A percentile compares a stretch with the other conserved stretches of the same genome.
Evolutionary conservation across 768 basidiomycete genomes (phyloP).

Genomic region (Leccinum variicolor): DNA sequence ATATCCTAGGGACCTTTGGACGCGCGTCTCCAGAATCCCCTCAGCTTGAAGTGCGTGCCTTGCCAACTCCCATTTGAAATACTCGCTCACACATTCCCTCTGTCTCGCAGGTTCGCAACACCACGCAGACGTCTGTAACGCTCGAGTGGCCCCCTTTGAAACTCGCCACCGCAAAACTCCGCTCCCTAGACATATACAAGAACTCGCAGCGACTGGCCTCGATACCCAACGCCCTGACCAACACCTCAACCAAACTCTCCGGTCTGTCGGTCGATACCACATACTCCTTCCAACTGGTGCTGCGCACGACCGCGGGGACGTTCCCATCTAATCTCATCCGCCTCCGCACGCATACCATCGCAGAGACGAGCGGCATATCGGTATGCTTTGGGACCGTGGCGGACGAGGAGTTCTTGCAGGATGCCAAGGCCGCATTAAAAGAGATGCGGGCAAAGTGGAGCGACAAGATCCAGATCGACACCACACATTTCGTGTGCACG

Average conservation of each 20-base stretch:
- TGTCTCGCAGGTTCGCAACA: slow-evolving; percentile 70
- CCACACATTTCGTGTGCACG: slow-evolving; percentile 97
- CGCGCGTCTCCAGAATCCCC: slow-evolving; percentile 64
- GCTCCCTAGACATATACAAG: slow-evolving; percentile 89
- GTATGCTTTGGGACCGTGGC: slow-evolving; percentile 94
- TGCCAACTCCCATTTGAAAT: not conserved
- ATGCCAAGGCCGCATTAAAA: slow-evolving; percentile 73
- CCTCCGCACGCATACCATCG: slow-evolving; percentile 90
- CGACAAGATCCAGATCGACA: slow-evolving; percentile 94
- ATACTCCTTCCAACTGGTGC: slow-evolving; percentile 91
- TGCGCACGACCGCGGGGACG: slow-evolving; percentile 90
- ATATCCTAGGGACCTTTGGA: slow-evolving; percentile 78
- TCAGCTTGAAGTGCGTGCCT: slow-evolving; percentile 56
- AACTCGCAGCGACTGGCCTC: slow-evolving; percentile 85
- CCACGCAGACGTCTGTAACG: slow-evolving; percentile 95
- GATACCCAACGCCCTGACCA: slow-evolving; percentile 77
- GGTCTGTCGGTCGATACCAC: slow-evolving; percentile 78
- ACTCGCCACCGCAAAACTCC: slow-evolving; percentile 81
- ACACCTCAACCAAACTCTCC: slow-evolving; percentile 86
- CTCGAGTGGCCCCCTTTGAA: slow-evolving; percentile 90
- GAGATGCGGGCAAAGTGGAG: slow-evolving; percentile 91
- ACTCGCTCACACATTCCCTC: not conserved
- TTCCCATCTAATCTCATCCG: slow-evolving; percentile 81
- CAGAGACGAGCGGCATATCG: slow-evolving; percentile 90
- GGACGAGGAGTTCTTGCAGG: slow-evolving; percentile 71